Percentiles rank a stretch among this genome's conserved stretches.
Evolutionary conservation across 2,329 filamentous ascomycete genomes (phyloP).

Genomic region (Penicillium sp.): DNA sequence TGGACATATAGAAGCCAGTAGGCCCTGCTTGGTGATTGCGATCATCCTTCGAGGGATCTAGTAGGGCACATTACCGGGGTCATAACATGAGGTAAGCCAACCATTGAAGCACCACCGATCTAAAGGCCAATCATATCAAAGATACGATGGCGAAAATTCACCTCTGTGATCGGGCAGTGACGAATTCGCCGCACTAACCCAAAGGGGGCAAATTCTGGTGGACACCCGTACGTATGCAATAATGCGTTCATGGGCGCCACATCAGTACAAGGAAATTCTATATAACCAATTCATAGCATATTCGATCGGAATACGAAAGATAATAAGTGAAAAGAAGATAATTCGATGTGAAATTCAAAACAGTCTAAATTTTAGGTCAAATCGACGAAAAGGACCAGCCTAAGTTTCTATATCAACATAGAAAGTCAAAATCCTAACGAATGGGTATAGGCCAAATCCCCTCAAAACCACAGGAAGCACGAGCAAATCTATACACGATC

Average conservation of each 20-base stretch:
- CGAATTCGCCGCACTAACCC: constrained; percentile 2
- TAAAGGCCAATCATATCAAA: too few species aligned
- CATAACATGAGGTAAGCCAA: background rate
- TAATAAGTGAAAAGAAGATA: background rate
- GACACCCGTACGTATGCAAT: constrained; percentile 9
- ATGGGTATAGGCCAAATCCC: background rate
- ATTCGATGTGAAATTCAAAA: background rate
- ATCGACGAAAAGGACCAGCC: background rate
- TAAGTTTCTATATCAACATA: background rate
- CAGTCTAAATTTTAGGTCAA: background rate
- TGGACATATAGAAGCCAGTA: too few species aligned
- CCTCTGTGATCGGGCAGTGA: background rate
- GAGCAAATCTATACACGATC: background rate
- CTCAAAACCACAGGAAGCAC: background rate
- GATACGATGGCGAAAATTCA: background rate
- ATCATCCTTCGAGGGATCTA: too few species aligned
- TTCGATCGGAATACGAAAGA: background rate
- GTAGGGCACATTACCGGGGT: too few species aligned
- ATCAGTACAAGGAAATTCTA: background rate
- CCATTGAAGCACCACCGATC: constrained; percentile 23
- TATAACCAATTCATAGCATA: background rate
- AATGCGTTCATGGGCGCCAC: constrained; percentile 11
- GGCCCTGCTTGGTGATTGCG: too few species aligned
- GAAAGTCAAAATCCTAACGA: constrained; percentile 1
- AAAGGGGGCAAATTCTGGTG: background rate